phyloP scores from a whole-genome alignment of 2,329 filamentous ascomycete genomes.

The Didymellaceae sp. region DNA sequence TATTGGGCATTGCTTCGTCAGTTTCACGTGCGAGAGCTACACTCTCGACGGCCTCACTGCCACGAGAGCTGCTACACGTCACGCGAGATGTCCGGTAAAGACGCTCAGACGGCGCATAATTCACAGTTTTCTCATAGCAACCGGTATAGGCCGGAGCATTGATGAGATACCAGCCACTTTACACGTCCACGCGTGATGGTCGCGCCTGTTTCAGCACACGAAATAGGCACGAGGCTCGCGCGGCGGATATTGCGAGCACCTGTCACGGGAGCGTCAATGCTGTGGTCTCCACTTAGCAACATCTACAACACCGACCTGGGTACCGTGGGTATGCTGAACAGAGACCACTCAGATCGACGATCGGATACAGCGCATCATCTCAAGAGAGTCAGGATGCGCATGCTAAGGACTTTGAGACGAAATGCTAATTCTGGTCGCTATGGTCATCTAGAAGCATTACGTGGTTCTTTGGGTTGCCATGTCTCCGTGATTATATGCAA shows the following conservation, averaged over 20 bases:
- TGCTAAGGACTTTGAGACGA: neutral
- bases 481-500: constrained; percentile 1
- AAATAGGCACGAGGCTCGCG: constrained; percentile 9
- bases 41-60: neutral
- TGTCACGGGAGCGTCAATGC: constrained; percentile 11
- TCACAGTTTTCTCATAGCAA: neutral
- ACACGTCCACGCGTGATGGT: constrained; percentile 7
- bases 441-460: neutral
- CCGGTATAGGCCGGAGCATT: constrained; percentile 1
- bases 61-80: constrained; percentile 1
- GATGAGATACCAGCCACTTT: constrained; percentile 4
- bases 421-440: constrained; percentile 1
- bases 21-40: neutral
- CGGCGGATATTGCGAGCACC: constrained; percentile 11
- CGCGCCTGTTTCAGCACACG: constrained; percentile 16
- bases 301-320: constrained; percentile 6
- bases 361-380: constrained; percentile 11
- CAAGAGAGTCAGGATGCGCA: constrained; percentile 3
- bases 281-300: constrained; percentile 9
- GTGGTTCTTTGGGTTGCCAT: constrained; percentile 7
- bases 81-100: neutral
- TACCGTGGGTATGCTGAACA: constrained; percentile 8
- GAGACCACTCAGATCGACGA: constrained; percentile 5
- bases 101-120: neutral
- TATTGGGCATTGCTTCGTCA: neutral